phyloP scores from a whole-genome alignment of 176 grass and related monocot species.

The Elymus sibiricus region DNA sequence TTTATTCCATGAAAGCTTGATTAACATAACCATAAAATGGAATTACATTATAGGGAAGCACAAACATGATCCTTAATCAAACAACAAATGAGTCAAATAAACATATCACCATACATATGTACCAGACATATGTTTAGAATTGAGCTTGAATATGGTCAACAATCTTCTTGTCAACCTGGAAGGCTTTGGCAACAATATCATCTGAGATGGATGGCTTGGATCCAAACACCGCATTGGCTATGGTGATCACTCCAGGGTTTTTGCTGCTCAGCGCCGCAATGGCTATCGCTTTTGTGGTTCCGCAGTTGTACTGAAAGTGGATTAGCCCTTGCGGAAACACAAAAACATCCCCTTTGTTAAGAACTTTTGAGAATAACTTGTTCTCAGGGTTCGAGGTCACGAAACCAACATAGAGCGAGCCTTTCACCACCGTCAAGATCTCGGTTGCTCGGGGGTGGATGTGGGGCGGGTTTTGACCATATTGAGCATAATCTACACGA shows the following conservation, averaged over 20 bases:
- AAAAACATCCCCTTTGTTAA: neutral
- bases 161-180: neutral
- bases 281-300: neutral
- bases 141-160: neutral
- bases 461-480: neutral
- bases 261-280: neutral
- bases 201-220: neutral
- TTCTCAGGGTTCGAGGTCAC: neutral
- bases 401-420: neutral
- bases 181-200: neutral
- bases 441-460: neutral
- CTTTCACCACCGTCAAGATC: neutral
- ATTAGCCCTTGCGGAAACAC: neutral
- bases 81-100: neutral
- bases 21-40: neutral
- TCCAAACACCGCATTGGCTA: neutral
- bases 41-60: neutral
- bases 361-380: neutral
- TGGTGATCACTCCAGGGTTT: neutral
- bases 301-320: neutral
- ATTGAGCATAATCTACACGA: neutral
- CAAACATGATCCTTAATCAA: neutral
- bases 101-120: neutral
- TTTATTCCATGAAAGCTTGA: neutral
- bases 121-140: neutral